These are phyloP conservation scores for Priceomyces fermenticarens DNA, from an alignment of 805 yeast genomes.

Conservation along the genomic window DNA sequence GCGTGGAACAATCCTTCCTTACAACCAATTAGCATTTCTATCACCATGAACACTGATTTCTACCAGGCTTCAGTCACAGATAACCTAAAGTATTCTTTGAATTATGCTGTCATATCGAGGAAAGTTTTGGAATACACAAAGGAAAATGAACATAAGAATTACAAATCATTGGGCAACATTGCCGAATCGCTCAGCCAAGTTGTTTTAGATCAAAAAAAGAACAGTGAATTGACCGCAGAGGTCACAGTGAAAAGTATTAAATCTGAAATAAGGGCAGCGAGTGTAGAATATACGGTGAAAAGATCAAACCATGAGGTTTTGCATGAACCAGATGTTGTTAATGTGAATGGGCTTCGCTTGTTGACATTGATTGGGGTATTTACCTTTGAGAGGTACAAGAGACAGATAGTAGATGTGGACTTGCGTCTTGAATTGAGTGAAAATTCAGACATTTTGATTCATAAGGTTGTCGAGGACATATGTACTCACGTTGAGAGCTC, in stretches of 20 bases:
- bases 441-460: constrained; percentile 35
- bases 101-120: constrained; percentile 81
- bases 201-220: constrained; percentile 40
- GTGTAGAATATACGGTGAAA: constrained; percentile 39
- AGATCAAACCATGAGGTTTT: constrained; percentile 22
- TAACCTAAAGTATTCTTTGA: constrained; percentile 76
- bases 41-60: constrained; percentile 64
- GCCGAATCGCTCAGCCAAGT: constrained; percentile 47
- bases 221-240: constrained; percentile 45
- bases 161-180: constrained; percentile 41
- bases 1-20: constrained; percentile 68
- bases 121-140: constrained; percentile 55
- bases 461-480: constrained; percentile 45
- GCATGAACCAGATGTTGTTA: constrained; percentile 19
- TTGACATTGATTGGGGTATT: constrained; percentile 90
- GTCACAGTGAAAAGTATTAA: constrained; percentile 45
- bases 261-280: constrained; percentile 57
- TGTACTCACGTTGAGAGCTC: constrained; percentile 68
- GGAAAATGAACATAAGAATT: constrained; percentile 35
- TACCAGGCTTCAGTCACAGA: constrained; percentile 74
- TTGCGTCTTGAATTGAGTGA: constrained; percentile 28
- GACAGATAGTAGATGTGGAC: constrained; percentile 73
- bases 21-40: constrained; percentile 63
- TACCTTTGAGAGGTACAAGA: constrained; percentile 79
- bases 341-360: constrained; percentile 52